These are phyloP conservation scores for Claviceps purpurea DNA, from an alignment of 2,329 filamentous ascomycete genomes.

Conservation along the genomic window DNA sequence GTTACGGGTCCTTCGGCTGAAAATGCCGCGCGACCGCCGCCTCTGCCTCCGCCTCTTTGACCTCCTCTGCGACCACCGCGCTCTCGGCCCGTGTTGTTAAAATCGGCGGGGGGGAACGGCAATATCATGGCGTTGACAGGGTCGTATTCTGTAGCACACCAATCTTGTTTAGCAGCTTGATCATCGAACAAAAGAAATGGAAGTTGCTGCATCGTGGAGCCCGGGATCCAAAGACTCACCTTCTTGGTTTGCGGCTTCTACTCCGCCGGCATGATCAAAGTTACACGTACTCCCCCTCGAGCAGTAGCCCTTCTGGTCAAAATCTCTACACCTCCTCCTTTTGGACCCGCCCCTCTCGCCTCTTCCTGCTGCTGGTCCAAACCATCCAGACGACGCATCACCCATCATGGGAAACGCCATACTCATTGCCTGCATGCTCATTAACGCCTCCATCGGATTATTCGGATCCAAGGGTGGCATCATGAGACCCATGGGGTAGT, in stretches of 20 bases:
- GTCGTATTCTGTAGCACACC: conserved; percentile 18
- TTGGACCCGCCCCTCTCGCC: conserved; percentile 16
- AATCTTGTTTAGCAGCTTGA: background rate
- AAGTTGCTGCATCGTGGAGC: background rate
- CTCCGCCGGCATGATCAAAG: conserved; percentile 46
- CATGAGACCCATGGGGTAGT: conserved; percentile 3
- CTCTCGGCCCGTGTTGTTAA: conserved; percentile 17
- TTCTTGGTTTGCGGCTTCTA: conserved; percentile 7
- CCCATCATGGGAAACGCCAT: conserved; percentile 27
- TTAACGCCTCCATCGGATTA: conserved; percentile 47
- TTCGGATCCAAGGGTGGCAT: conserved; percentile 40
- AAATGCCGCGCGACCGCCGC: conserved; percentile 39
- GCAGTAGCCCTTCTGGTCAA: conserved; percentile 61
- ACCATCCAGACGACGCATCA: conserved; percentile 17
- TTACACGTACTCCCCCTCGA: conserved; percentile 51
- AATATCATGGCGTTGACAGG: conserved; percentile 17
- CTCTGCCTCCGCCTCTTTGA: conserved; percentile 22
- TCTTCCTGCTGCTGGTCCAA: background rate
- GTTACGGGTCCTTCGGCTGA: conserved; percentile 49
- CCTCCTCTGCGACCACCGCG: conserved; percentile 18
- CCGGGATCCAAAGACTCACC: conserved; percentile 10
- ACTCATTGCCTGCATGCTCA: conserved; percentile 47
- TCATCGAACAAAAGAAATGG: background rate
- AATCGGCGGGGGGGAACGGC: conserved; percentile 11
- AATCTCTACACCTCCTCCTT: conserved; percentile 47